Evolutionary conservation across 192 early-diverging fungal species (phyloP), one percentile per base, ranked within the genome.

Genomic region (Oehlia diaphana): DNA sequence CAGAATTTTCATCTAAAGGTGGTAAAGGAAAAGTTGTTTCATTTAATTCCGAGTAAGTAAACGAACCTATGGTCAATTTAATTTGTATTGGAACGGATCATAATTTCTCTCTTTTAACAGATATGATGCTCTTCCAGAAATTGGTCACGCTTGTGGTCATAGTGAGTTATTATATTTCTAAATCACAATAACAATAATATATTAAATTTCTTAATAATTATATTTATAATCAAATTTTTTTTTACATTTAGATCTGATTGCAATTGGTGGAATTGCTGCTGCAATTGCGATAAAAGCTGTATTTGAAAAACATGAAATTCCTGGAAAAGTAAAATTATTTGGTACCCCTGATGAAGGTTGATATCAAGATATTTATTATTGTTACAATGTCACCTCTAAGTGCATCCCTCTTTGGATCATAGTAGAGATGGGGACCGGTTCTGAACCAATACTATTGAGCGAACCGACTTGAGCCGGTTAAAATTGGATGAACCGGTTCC

Each of bases 261-360:
- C 67, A 69, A 69, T 69, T 39, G 44, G 67, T 10, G 67, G 67
- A 21, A 82, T 95, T 9, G 91, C 89, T 21, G 84, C 90, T 37
- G 91, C 92, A 19, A 49, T 92, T 21, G 88, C 86, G 28, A 80
- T 87, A 33, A 74, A 28, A 49, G 9, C 71, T 16, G 71, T 72
- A 31, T 23, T 72, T 72, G 71, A 72, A 79, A 84, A 84, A 63
- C 68, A 53, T 23, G 77, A 53, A 4, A 77, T 92, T 61, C 78
- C 85, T 68, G 93, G 90, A n/a, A 86, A 86, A 9, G 86, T 95
- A 44, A 88, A 86, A 70, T 75, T 96, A 68, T 90, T 91, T 81
- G 95, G 94, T 35, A 93, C 93, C 9, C 94, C 95, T 10, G 93
- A 91, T 10, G 93, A 95, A 84, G 88, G 87, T 81, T 35, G 7